These are phyloP conservation scores for Wickerhamiella nectarea DNA, from an alignment of 805 yeast genomes.

Conservation along the genomic window DNA sequence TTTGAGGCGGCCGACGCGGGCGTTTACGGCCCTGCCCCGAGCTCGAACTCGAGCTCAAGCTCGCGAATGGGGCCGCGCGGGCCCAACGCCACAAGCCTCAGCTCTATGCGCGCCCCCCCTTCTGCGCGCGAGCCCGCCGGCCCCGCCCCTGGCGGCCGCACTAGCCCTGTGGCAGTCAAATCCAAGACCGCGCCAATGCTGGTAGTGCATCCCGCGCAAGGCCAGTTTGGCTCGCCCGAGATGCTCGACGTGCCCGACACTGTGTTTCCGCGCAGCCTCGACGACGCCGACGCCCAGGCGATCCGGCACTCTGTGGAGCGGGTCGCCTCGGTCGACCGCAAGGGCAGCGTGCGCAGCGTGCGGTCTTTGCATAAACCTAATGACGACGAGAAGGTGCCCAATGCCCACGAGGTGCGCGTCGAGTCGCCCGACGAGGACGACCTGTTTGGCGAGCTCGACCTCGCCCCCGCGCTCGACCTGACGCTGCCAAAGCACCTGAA, in stretches of 20 bases:
- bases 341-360: slow-evolving; percentile 19
- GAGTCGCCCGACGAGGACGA: slow-evolving; percentile 4
- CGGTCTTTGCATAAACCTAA: slow-evolving; percentile 8
- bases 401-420: slow-evolving; percentile 20
- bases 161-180: background rate
- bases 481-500: slow-evolving; percentile 5
- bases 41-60: no score
- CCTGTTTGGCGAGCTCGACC: slow-evolving; percentile 5
- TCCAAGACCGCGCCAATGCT: no score
- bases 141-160: no score
- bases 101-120: no score
- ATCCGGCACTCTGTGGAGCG: slow-evolving; percentile 26
- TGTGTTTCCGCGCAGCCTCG: slow-evolving; percentile 26
- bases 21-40: no score
- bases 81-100: no score
- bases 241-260: slow-evolving; percentile 21
- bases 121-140: no score
- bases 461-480: background rate
- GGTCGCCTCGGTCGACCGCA: slow-evolving; percentile 25
- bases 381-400: slow-evolving; percentile 20
- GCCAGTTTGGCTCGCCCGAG: background rate
- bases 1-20: background rate
- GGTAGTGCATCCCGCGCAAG: no score
- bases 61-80: no score
- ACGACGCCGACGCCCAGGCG: slow-evolving; percentile 21